phyloP scores from a whole-genome alignment of 2,329 filamentous ascomycete genomes.

The Lithohypha guttulata region DNA sequence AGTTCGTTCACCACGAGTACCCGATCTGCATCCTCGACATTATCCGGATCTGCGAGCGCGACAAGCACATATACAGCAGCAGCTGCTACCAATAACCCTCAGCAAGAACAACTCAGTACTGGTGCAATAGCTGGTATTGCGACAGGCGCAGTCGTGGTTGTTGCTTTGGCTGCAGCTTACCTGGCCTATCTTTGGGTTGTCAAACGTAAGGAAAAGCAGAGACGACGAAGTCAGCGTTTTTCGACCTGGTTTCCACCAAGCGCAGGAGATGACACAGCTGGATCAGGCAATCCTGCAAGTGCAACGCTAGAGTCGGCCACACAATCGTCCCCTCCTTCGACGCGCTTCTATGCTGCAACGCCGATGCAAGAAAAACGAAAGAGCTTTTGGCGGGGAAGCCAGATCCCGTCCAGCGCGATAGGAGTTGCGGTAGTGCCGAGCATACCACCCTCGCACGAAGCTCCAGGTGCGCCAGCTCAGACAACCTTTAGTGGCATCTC shows the following conservation, averaged over 20 bases:
- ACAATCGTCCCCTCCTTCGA: constrained; percentile 6
- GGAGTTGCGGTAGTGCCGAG: constrained; percentile 25
- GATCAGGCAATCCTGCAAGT: constrained; percentile 13
- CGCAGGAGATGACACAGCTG: constrained; percentile 10
- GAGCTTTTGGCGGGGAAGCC: constrained; percentile 24
- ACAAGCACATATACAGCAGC: not conserved
- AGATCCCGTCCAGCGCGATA: constrained; percentile 21
- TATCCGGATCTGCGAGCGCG: not conserved
- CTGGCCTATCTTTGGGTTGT: constrained; percentile 8
- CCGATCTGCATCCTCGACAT: too few relatives aligned
- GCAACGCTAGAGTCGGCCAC: constrained; percentile 3
- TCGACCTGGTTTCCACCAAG: constrained; percentile 16
- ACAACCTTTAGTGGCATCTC: constrained; percentile 27
- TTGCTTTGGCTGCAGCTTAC: not conserved
- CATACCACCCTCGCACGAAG: constrained; percentile 24
- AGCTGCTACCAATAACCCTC: not conserved
- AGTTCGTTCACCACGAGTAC: too few relatives aligned
- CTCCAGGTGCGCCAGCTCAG: constrained; percentile 28
- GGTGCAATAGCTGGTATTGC: constrained; percentile 9
- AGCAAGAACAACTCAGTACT: constrained; percentile 7
- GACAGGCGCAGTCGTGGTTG: constrained; percentile 1
- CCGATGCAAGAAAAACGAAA: constrained; percentile 17
- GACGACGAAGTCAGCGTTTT: constrained; percentile 29
- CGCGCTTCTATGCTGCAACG: constrained; percentile 16
- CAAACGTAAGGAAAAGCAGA: constrained; percentile 24